A percentile compares a stretch with the other conserved stretches of the same genome.
These are phyloP conservation scores for Kwoniella pini DNA, from an alignment of 768 basidiomycete species.

Conservation along the genomic window DNA sequence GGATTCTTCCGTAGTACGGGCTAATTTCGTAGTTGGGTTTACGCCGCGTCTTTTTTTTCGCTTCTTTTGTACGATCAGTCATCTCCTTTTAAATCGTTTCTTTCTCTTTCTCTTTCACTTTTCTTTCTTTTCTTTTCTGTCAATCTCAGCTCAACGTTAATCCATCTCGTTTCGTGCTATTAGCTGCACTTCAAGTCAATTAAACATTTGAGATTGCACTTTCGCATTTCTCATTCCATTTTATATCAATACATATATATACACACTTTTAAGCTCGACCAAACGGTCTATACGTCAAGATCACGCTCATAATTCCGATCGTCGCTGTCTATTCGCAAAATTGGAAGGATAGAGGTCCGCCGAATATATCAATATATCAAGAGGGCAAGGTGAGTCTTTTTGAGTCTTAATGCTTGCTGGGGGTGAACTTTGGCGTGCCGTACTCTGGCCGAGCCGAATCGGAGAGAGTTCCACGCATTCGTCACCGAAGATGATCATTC, in stretches of 20 bases:
- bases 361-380: neutral
- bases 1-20: too few species aligned
- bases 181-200: neutral
- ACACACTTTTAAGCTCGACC: neutral
- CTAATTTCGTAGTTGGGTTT: neutral
- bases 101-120: slow-evolving; percentile 2
- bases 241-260: neutral
- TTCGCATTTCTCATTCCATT: neutral
- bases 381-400: neutral
- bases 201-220: neutral
- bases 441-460: too few species aligned
- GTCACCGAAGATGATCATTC: too few species aligned
- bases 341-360: slow-evolving; percentile 13
- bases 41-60: neutral
- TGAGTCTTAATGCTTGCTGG: neutral
- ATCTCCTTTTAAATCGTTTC: neutral
- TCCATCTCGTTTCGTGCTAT: neutral
- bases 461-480: too few species aligned
- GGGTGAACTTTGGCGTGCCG: too few species aligned
- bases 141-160: neutral
- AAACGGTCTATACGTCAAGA: slow-evolving; percentile 17
- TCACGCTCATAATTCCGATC: slow-evolving; percentile 18
- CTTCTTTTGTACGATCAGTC: neutral
- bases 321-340: slow-evolving; percentile 5
- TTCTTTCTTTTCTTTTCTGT: neutral